Percentiles rank a stretch among this genome's conserved stretches.
phyloP scores from a whole-genome alignment of 208 protist genomes.

The Strigomonas oncopelti region DNA sequence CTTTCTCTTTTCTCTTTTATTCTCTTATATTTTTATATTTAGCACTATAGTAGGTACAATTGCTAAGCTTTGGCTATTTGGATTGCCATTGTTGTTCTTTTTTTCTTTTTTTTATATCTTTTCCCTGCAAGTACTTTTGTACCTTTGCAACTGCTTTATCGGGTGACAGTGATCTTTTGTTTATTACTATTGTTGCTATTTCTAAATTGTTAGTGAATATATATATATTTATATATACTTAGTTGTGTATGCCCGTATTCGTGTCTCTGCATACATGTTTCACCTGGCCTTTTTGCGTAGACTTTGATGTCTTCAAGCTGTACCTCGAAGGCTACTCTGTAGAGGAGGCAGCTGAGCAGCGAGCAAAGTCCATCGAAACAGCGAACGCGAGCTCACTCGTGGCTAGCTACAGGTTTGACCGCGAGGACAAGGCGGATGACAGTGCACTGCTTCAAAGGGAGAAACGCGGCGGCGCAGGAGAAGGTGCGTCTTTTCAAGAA shows the following conservation, averaged over 20 bases:
- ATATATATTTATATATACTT: neutral
- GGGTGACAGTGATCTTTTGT: neutral
- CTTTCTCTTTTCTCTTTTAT: neutral
- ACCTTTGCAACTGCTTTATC: too few relatives aligned
- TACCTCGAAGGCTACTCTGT: conserved; percentile 64
- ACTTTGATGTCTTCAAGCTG: conserved; percentile 58
- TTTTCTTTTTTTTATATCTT: conserved; percentile 18
- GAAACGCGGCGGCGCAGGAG: too few relatives aligned
- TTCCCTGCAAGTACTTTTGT: neutral
- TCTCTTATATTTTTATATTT: neutral
- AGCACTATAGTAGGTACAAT: neutral
- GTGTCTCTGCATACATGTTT: conserved; percentile 71
- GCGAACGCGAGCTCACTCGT: too few relatives aligned
- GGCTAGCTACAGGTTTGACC: too few relatives aligned
- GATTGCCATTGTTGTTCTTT: conserved; percentile 8
- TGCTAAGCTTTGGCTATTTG: neutral
- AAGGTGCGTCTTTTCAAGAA: too few relatives aligned
- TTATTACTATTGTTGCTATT: conserved; percentile 6
- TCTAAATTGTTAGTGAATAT: neutral
- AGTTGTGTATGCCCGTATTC: conserved; percentile 33
- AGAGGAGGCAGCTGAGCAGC: conserved; percentile 65
- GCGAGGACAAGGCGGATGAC: too few relatives aligned
- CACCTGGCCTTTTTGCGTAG: conserved; percentile 64
- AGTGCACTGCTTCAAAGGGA: too few relatives aligned
- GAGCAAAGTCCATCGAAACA: conserved; percentile 16